Conservation (phyloP, 192 early-diverging fungal species). For the Phlyctochytrium planicorne region DNA sequence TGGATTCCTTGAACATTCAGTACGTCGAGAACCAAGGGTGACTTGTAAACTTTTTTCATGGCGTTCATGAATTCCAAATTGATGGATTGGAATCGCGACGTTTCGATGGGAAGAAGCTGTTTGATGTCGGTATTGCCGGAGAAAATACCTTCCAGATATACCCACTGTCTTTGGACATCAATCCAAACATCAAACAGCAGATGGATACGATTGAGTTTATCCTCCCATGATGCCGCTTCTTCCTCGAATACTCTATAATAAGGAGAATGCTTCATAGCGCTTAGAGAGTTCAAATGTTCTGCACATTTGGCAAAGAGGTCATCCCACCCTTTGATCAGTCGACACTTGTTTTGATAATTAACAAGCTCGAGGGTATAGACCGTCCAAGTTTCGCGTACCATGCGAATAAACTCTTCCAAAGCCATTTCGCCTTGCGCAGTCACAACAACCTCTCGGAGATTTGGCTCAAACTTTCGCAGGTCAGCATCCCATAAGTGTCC, state of each 20-base stretch:
- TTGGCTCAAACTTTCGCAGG: constrained; percentile 79
- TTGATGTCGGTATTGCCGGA: constrained; percentile 96
- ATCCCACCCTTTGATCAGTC: constrained; percentile 97
- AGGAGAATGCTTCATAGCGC: constrained; percentile 96
- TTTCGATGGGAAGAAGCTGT: constrained; percentile 93
- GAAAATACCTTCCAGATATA: constrained; percentile 99
- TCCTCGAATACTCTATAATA: constrained; percentile 99
- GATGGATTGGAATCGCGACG: constrained; percentile 94
- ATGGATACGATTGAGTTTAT: constrained; percentile 94
- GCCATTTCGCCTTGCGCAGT: constrained; percentile 99
- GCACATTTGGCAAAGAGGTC: constrained; percentile 95
- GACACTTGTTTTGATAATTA: constrained; percentile 96
- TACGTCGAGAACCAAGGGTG: constrained; percentile 94
- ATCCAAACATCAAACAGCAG: constrained; percentile 99
- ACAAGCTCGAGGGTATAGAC: constrained; percentile 91
- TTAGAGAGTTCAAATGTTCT: constrained; percentile 92
- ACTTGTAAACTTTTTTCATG: constrained; percentile 99
- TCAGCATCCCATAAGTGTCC: constrained; percentile 96
- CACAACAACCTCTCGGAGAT: constrained; percentile 84
- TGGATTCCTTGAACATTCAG: constrained; percentile 90
- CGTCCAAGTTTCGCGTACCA: constrained; percentile 89
- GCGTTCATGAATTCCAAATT: constrained; percentile 97
- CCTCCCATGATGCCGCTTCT: constrained; percentile 92
- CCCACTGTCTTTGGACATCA: constrained; percentile 99
- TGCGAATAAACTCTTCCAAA: constrained; percentile 95